Evolutionary conservation across 768 basidiomycete genomes (phyloP).

Genomic region (Termitomyces sp.): DNA sequence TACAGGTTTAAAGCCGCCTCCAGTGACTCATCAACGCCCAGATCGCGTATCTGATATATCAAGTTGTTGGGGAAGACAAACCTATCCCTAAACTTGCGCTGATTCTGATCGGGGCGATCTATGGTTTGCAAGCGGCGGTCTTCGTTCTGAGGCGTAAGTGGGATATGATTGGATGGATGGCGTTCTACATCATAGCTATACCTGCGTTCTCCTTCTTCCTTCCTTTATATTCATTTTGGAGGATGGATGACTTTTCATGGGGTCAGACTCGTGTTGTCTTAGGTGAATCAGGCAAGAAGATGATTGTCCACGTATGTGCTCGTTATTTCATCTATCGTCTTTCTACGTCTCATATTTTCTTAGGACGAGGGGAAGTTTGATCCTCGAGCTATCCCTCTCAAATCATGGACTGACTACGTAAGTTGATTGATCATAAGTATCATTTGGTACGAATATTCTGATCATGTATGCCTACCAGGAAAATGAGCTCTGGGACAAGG

Average conservation of each 20-base stretch:
- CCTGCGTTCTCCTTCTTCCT: conserved; percentile 92
- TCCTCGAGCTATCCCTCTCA: conserved; percentile 87
- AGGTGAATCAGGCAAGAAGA: conserved; percentile 93
- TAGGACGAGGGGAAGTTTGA: conserved; percentile 99
- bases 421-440: conserved; percentile 16
- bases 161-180: conserved; percentile 99
- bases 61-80: conserved; percentile 63
- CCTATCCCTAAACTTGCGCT: conserved; percentile 78
- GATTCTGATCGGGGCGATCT: conserved; percentile 91
- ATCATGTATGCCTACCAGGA: conserved; percentile 43
- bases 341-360: conserved; percentile 5
- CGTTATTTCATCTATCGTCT: not conserved
- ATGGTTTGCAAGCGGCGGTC: conserved; percentile 90
- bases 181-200: conserved; percentile 94
- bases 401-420: conserved; percentile 96
- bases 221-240: conserved; percentile 95
- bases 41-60: conserved; percentile 87
- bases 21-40: conserved; percentile 26
- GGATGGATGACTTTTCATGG: conserved; percentile 98
- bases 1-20: not conserved
- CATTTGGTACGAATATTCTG: not conserved
- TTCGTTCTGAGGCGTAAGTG: conserved; percentile 92
- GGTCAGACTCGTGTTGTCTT: conserved; percentile 90
- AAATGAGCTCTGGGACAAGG: conserved; percentile 97
- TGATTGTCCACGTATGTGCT: conserved; percentile 82